Conservation (phyloP, 768 basidiomycete species). For the Leccinum uliginosum region DNA sequence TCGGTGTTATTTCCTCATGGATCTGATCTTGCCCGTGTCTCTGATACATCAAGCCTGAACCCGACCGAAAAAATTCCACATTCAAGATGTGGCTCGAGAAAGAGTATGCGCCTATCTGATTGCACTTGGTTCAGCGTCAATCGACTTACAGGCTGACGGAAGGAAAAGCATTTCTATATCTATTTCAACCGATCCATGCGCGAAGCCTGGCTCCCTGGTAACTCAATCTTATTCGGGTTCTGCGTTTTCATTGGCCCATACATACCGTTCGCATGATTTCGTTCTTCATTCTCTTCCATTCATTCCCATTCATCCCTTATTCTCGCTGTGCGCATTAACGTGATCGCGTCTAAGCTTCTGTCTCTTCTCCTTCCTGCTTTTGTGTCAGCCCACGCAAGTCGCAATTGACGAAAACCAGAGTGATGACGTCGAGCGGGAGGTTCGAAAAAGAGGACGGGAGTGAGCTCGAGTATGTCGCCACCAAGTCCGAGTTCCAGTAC, state of each 20-base stretch:
- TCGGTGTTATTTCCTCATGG: no score
- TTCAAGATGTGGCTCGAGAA: conserved; percentile 80
- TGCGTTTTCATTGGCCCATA: not conserved
- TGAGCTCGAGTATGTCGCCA: conserved; percentile 83
- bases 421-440: no score
- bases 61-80: conserved; percentile 62
- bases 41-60: not conserved
- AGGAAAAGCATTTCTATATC: conserved; percentile 78
- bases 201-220: conserved; percentile 72
- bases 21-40: not conserved
- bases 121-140: not conserved
- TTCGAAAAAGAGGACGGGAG: conserved; percentile 78
- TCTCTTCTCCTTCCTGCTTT: no score
- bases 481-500: conserved; percentile 49
- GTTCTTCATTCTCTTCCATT: no score
- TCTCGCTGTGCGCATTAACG: no score
- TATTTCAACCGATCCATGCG: conserved; percentile 92
- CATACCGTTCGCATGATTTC: no score
- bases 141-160: conserved; percentile 65
- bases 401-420: no score
- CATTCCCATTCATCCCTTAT: no score
- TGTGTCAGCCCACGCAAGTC: no score
- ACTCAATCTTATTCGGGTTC: not conserved
- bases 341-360: no score
- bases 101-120: conserved; percentile 40